Percentiles rank a stretch among this genome's conserved stretches.
These are phyloP conservation scores for Sporothrix globosa DNA, from an alignment of 2,329 filamentous ascomycete species.

Conservation along the genomic window DNA sequence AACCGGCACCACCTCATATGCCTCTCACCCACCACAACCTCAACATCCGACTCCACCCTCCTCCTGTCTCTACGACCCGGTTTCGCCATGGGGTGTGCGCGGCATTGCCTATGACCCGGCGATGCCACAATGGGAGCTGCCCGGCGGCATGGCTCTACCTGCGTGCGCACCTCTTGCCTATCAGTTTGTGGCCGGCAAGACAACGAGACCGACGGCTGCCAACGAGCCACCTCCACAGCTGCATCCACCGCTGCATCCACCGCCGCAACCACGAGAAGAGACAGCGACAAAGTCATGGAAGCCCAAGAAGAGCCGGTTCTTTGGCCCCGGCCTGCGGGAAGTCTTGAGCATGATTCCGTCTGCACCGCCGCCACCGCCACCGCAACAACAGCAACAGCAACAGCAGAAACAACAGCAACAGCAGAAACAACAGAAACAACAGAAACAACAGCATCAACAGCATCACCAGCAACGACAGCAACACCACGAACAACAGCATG, in stretches of 20 bases:
- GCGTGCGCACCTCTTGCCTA: neutral
- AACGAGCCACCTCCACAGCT: too few relatives aligned
- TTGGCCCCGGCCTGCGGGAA: constrained; percentile 17
- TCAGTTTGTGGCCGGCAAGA: neutral
- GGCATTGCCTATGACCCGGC: constrained; percentile 34
- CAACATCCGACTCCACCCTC: neutral
- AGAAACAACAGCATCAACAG: too few relatives aligned
- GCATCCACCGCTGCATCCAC: neutral
- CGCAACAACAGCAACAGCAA: too few relatives aligned
- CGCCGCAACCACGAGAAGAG: neutral
- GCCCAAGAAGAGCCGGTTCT: neutral
- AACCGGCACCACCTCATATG: neutral
- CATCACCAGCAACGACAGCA: too few relatives aligned
- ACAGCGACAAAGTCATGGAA: neutral
- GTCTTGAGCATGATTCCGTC: constrained; percentile 18
- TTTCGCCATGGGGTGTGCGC: constrained; percentile 33
- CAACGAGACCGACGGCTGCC: neutral
- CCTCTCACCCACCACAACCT: neutral
- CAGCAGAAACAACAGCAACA: too few relatives aligned
- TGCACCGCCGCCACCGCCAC: neutral
- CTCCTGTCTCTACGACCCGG: constrained; percentile 30
- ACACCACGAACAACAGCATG: too few relatives aligned
- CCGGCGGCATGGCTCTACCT: constrained; percentile 7
- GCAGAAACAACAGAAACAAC: too few relatives aligned
- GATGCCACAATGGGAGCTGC: constrained; percentile 25